Evolutionary conservation across 805 yeast genomes (phyloP), one percentile per base, ranked within the genome.

Genomic region (Soucietia sequanensis): DNA sequence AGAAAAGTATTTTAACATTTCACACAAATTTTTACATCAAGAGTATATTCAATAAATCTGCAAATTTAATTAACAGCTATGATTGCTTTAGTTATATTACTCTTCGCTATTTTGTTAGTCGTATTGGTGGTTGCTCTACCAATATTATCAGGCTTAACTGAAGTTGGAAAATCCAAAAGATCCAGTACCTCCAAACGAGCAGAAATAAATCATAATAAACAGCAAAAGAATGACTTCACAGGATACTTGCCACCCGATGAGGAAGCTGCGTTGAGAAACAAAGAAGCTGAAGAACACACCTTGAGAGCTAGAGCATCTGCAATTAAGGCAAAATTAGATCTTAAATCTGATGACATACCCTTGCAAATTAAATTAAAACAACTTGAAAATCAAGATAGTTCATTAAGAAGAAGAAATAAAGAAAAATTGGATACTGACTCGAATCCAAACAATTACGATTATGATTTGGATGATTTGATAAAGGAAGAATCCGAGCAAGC

Each of bases 121-220:
- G 58, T 33, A 42, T 71, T 10, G 68, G 77, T 4, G 80, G 80
- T 3, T 51, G 78, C 31, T 75, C 79, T 3, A 55, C 62, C 3
- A 60, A 68, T 43, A 62, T 66, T 32, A 44, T 66, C 8, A 55
- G 60, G 12, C 50, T 48, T 33, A 44, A 34, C 20, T 14, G 36
- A 2, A 30, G 36, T 33, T n/a, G 25, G 19, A 14, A 33, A 29
- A 27, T 30, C 29, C 33, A 8, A 22, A 34, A 31, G 21, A 27
- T n/a, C n/a, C n/a, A n/a, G n/a, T n/a, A n/a, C n/a, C n/a, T n/a
- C n/a, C n/a, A 38, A 27, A 27, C 23, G 20, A 16, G 11, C 30
- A 13, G 14, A 8, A 24, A 4, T 4, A 27, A 18, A 26, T 4
- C 21, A 21, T n/a, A 22, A 26, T 11, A 14, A 15, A 15, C 7